These are phyloP conservation scores for fission yeast (Schizosaccharomyces pombe) DNA, from an alignment of 805 yeast genomes.

Conservation along the genomic window DNA sequence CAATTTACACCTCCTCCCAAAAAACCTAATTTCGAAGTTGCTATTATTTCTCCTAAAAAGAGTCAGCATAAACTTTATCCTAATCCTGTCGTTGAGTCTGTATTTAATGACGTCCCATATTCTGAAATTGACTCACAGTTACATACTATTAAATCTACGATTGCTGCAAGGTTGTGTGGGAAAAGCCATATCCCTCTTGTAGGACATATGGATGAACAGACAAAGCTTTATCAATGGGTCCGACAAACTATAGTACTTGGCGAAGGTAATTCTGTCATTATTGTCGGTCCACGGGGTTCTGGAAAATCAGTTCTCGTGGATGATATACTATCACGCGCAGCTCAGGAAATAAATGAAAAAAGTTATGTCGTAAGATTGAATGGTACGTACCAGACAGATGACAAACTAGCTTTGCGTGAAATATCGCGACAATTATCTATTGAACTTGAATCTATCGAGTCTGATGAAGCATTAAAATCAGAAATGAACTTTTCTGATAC, in stretches of 20 bases:
- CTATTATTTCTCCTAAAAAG: not conserved
- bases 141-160: not conserved
- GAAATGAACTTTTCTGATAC: conserved; percentile 9
- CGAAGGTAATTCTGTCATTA: conserved; percentile 60
- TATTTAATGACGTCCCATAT: not conserved
- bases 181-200: not conserved
- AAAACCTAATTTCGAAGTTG: not conserved
- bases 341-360: conserved; percentile 20
- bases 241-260: conserved; percentile 39
- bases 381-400: conserved; percentile 54
- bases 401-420: conserved; percentile 55
- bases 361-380: conserved; percentile 42
- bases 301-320: too few species aligned
- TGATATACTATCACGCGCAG: too few species aligned
- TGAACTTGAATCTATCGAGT: conserved; percentile 12
- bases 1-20: not conserved
- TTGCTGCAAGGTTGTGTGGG: not conserved
- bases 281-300: conserved; percentile 57
- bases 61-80: not conserved
- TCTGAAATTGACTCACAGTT: not conserved
- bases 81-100: not conserved
- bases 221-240: conserved; percentile 17
- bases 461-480: not conserved
- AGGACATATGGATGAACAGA: not conserved
- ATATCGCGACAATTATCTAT: conserved; percentile 63